Base-by-base conservation (phyloP, 768 basidiomycete genomes). In the Harrya chromipes region DNA sequence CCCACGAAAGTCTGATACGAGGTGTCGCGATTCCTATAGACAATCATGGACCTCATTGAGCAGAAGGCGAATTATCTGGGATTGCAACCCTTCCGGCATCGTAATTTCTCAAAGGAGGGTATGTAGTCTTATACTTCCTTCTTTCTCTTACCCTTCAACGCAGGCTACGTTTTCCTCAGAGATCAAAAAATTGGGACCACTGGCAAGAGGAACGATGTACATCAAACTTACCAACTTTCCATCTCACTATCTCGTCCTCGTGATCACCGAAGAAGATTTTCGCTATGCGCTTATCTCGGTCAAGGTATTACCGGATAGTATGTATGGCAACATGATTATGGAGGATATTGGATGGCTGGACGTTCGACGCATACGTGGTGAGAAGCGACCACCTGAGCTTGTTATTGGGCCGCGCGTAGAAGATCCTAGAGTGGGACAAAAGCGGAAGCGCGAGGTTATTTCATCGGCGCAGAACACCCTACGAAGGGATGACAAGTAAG, bases 21-120 rank as follows among this genome's bases (percentile, higher is more conserved):
- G 9, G 11, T 21, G 4, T 12, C 47, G 33, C 13, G 24, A 34
- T 34, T 13, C 41, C n/a, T 8, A n/a, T 55, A 94, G 93, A 90
- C 90, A 6, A 90, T 94, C 52, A 75, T 80, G 37, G 89, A 92
- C 47, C 76, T 86, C 14, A 80, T 85, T 10, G 90, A 94, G 64
- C 86, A 89, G 65, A 93, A 91, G 61, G 88, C 86, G n/a, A 80
- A 74, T 53, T 86, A 90, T 59, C 79, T 94, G 10, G 93, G 93
- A n/a, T 68, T 93, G 36, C 82, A 83, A 62, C 82, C 79, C 49
- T 87, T 81, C 67, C 80, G 83, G 14, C 68, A 75, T 21, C 81
- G 90, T 31, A 85, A 89, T 56, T 82, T 94, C 53, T 63, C 74
- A 2, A 72, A 65, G 31, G 80, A 85, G 60, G 89, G 90, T 89